Conservation (phyloP, 78 protist species). For the Planoprotostelium fungivorum region DNA sequence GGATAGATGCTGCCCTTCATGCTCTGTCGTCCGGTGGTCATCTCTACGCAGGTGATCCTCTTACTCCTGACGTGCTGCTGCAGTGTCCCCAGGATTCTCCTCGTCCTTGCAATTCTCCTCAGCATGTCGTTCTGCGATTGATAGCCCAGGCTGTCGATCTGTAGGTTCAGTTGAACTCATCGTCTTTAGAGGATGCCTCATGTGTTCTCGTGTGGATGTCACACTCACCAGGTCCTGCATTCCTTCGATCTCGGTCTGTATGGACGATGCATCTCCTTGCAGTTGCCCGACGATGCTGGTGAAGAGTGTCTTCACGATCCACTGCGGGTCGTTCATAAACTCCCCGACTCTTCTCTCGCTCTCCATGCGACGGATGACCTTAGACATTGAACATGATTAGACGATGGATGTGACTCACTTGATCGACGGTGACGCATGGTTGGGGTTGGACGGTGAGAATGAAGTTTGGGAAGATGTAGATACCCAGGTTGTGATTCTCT, state of each 20-base stretch:
- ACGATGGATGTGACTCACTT: too few species aligned
- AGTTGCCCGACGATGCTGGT: background rate
- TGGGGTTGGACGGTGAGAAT: background rate
- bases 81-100: background rate
- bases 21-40: background rate
- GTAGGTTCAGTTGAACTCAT: too few species aligned
- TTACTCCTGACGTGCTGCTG: background rate
- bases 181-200: background rate
- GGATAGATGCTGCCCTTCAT: background rate
- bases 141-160: background rate
- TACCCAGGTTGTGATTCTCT: background rate
- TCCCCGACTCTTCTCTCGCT: too few species aligned
- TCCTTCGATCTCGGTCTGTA: background rate
- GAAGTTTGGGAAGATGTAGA: background rate
- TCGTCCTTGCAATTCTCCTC: background rate
- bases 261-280: background rate
- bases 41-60: background rate
- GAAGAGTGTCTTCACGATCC: background rate
- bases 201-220: too few species aligned
- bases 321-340: background rate
- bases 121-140: background rate
- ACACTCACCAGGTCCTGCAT: background rate
- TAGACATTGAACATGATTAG: too few species aligned
- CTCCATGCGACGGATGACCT: too few species aligned
- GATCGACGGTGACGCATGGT: too few species aligned